Base-by-base conservation (phyloP, 257 asterid genomes). In the Schizonepeta tenuifolia region DNA sequence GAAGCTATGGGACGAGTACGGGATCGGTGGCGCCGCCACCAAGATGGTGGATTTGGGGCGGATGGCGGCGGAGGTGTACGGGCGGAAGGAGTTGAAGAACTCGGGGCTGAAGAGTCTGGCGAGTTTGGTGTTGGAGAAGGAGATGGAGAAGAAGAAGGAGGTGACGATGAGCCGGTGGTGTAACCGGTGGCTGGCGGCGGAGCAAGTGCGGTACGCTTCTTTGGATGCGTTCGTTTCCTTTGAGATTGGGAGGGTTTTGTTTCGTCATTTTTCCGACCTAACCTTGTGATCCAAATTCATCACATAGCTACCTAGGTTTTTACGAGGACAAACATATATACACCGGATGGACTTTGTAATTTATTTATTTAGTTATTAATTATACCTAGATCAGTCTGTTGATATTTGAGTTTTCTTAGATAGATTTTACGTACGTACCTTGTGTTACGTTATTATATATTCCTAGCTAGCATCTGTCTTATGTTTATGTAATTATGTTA, bases 171-270 rank as follows among this genome's bases (percentile, higher is more conserved):
- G 83, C 51, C 2, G 20, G 14, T 85, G 89, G 89, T 82, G 77
- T 28, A 18, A 28, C 9, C 2, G 31, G 0, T 20, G 51, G 22
- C 81, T 85, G 10, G 35, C 21, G 36, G 12, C 5, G 20, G 69
- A 53, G 3, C 89, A 84, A 49, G 75, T 82, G 36, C 28, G 38
- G 21, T 77, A 78, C 69, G 86, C 82, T 2, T 64, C 58, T 10
- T 20, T 80, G n/a, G 87, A 83, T 78, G 85, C 85, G 0, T 83
- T 62, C 40, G 64, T 72, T 15, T 71, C 78, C 1, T 83, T 63
- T 8, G 74, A 80, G 58, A 53, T 80, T 10, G 85, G 80, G 0
- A 53, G 72, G 61, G 4, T 56, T 63, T n/a, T 63, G 36, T 36
- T 6, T 36, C 10, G 7, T 36, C 40, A 7, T 36, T 36, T 36